Evolutionary conservation across 805 yeast genomes (phyloP).

Genomic region (Lachancea mirantina): DNA sequence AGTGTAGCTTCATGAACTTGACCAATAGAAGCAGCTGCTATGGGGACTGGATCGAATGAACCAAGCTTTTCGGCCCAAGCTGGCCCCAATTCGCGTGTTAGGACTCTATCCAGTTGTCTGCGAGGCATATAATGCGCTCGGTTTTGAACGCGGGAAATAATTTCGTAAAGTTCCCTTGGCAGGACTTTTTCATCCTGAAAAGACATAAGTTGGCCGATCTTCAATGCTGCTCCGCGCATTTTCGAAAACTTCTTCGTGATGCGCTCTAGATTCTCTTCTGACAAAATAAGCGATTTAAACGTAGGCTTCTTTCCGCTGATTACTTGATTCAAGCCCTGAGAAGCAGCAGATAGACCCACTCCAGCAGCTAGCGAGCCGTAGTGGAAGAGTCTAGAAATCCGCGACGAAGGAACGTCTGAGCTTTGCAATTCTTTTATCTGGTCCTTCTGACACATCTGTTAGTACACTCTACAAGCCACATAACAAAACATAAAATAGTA

Average conservation of each 20-base stretch:
- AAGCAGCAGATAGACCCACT: slow-evolving; percentile 75
- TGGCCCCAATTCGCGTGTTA: slow-evolving; percentile 63
- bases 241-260: slow-evolving; percentile 81
- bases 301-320: slow-evolving; percentile 47
- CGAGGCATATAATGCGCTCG: slow-evolving; percentile 97
- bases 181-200: slow-evolving; percentile 84
- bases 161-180: slow-evolving; percentile 77
- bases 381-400: slow-evolving; percentile 85
- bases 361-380: slow-evolving; percentile 91
- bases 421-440: slow-evolving; percentile 17
- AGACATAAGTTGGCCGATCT: slow-evolving; percentile 93
- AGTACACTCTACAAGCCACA: no score
- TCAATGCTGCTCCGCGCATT: slow-evolving; percentile 99
- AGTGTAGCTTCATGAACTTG: slow-evolving; percentile 87
- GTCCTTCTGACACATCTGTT: no score
- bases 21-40: slow-evolving; percentile 97
- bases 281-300: slow-evolving; percentile 55
- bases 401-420: slow-evolving; percentile 75
- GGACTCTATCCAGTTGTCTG: slow-evolving; percentile 71
- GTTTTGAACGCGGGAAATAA: slow-evolving; percentile 80
- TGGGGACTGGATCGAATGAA: slow-evolving; percentile 77
- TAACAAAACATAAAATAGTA: no score
- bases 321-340: slow-evolving; percentile 65
- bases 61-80: slow-evolving; percentile 71
- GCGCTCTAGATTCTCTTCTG: slow-evolving; percentile 78